Evolutionary conservation across 2,329 filamentous ascomycete genomes (phyloP).

Genomic region (Trichoderma citrinoviride): DNA sequence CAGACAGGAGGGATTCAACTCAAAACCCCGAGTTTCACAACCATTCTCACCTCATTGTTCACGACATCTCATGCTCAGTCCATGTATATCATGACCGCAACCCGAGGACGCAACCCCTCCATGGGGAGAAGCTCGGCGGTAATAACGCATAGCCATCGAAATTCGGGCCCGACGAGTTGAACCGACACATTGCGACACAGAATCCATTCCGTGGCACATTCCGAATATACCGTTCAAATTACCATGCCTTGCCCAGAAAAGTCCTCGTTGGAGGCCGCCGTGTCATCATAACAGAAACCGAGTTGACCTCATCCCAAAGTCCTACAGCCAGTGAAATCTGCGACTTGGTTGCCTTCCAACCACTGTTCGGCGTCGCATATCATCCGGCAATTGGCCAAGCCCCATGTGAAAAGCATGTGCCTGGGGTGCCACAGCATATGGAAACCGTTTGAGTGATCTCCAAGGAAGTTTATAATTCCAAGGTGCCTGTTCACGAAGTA

Average conservation of each 20-base stretch:
- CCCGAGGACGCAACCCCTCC: neutral
- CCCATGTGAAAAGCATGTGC: slow-evolving; percentile 2
- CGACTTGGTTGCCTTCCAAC: neutral
- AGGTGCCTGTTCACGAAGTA: neutral
- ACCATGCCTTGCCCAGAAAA: neutral
- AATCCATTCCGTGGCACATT: neutral
- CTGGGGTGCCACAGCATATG: neutral
- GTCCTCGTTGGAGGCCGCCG: neutral
- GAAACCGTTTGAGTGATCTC: neutral
- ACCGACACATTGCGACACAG: neutral
- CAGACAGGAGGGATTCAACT: too few relatives aligned
- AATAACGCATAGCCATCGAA: neutral
- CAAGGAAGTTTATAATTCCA: neutral
- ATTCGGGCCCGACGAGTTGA: neutral
- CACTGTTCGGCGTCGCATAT: neutral
- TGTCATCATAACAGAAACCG: neutral
- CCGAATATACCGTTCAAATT: neutral
- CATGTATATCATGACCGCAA: neutral
- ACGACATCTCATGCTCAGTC: neutral
- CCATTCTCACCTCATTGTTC: neutral
- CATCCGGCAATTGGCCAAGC: neutral
- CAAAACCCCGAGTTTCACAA: neutral
- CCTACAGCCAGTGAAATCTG: neutral
- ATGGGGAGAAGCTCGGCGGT: neutral
- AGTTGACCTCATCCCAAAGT: neutral